These are phyloP conservation scores for Erodium maritimum DNA, from an alignment of 345 rosid genomes.

Conservation along the genomic window DNA sequence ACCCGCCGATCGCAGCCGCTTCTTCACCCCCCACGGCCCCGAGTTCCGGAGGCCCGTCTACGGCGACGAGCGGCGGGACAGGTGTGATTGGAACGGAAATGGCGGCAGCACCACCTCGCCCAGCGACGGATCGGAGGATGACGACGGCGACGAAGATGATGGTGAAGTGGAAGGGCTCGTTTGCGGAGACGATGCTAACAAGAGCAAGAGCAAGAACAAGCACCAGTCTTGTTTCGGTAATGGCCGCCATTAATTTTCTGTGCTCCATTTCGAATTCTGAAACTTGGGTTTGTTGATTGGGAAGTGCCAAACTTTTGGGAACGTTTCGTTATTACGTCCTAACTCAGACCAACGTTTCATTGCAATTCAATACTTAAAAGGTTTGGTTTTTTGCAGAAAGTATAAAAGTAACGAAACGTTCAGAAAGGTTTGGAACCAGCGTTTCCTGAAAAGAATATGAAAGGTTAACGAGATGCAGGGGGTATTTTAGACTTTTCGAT, in stretches of 20 bases:
- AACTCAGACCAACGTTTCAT: no score
- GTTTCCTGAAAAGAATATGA: no score
- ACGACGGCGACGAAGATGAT: constrained; percentile 24
- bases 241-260: background rate
- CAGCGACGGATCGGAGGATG: constrained; percentile 34
- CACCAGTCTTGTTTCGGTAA: constrained; percentile 19
- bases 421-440: no score
- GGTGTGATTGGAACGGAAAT: constrained; percentile 20
- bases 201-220: constrained; percentile 27
- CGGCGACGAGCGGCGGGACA: constrained; percentile 9
- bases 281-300: background rate
- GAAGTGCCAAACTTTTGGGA: no score
- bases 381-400: no score
- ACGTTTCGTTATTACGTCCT: no score
- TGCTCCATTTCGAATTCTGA: background rate
- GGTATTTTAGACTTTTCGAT: no score
- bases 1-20: constrained; percentile 27
- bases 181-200: constrained; percentile 9
- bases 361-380: no score
- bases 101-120: constrained; percentile 17
- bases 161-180: constrained; percentile 18
- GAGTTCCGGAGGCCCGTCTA: constrained; percentile 20
- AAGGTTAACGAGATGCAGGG: no score
- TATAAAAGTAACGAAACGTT: no score
- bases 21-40: constrained; percentile 24